Evolutionary conservation across 2,329 filamentous ascomycete genomes (phyloP).

Genomic region (Hypoxylon sp.): DNA sequence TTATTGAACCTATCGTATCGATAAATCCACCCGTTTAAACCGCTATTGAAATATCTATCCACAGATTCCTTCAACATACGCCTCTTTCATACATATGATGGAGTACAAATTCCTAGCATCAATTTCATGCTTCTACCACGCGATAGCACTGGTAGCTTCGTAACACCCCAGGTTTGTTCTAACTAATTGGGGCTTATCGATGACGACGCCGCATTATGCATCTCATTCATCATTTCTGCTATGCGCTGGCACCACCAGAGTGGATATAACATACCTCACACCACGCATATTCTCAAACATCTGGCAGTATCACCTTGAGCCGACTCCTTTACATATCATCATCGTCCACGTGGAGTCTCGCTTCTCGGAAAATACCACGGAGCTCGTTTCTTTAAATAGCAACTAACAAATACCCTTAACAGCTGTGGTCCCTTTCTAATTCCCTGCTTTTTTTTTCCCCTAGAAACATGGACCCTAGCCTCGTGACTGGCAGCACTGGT

Average conservation of each 20-base stretch:
- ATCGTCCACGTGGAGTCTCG: not conserved
- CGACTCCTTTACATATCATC: not conserved
- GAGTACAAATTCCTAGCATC: not conserved
- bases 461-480: conserved; percentile 51
- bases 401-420: conserved; percentile 7
- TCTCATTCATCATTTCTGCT: conserved; percentile 1
- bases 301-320: not conserved
- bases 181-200: conserved; percentile 10
- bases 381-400: conserved; percentile 2
- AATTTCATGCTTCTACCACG: conserved; percentile 1
- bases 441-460: conserved; percentile 70
- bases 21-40: not conserved
- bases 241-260: not conserved
- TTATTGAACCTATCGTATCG: conserved; percentile 13
- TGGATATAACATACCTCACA: conserved; percentile 1
- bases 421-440: conserved; percentile 64
- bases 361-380: not conserved
- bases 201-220: conserved; percentile 8
- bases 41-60: not conserved
- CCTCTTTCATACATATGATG: not conserved
- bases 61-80: not conserved
- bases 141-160: conserved; percentile 3
- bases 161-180: conserved; percentile 1
- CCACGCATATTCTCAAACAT: not conserved
- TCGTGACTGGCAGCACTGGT: conserved; percentile 43